Base-by-base conservation (phyloP, 805 yeast genomes). In the Pichia scutulata region DNA sequence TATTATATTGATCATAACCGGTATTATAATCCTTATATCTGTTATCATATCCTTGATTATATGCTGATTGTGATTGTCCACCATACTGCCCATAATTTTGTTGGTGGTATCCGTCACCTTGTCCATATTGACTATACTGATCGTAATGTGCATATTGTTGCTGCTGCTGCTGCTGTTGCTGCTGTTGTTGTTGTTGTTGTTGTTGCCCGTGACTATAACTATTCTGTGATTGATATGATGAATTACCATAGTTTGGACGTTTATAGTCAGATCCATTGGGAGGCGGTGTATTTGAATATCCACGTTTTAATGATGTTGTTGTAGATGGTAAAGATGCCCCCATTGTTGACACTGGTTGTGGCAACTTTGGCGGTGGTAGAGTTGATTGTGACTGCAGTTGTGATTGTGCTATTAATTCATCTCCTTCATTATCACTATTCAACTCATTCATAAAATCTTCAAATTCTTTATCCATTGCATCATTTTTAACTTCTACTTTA, bases 381-480 rank as follows among this genome's bases (percentile, higher is more conserved):
- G 36, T 18, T 10, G 40, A 21, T 39, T 39, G 23, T 19, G 23
- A 19, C 1, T 39, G 13, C 24, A 14, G 14, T 47, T 43, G 22
- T 39, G 46, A 25, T 37, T 21, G n/a, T 30, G 14, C 18, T 14
- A 28, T 19, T n/a, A 22, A 16, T 24, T 16, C 28, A 14, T 19
- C 18, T 36, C 36, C 40, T 23, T 12, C 14, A 6, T 25, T 16
- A 26, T 23, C 65, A 21, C 74, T 74, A 48, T 70, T 69, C 46
- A 77, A 62, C 48, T 75, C 81, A 47, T 66, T 63, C 75, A 81
- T 73, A 68, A 80, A 73, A 48, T 69, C 71, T 40, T 74, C 77
- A 52, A 73, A 72, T 55, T 79, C 83, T 42, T 66, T 59, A 46
- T 78, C 82, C 39, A 76, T 74, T 26, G 50, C 53, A 19, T 50